phyloP scores from a whole-genome alignment of 2,329 filamentous ascomycete species.

The Arthrocladium fulminans region DNA sequence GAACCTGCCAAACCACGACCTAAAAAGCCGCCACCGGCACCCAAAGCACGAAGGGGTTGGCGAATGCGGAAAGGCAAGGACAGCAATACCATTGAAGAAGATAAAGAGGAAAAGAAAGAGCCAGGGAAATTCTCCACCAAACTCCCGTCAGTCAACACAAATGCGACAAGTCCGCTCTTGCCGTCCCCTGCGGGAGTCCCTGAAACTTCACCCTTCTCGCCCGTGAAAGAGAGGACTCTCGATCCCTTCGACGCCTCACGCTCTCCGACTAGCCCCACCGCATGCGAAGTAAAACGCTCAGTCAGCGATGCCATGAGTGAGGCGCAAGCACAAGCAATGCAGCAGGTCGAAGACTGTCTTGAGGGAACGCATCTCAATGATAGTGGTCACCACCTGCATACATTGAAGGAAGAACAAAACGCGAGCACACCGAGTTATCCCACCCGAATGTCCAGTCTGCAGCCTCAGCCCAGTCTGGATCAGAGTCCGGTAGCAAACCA shows the following conservation, averaged over 20 bases:
- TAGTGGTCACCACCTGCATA: not conserved
- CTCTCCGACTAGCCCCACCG: not conserved
- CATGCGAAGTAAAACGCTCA: slow-evolving; percentile 11
- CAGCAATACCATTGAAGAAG: slow-evolving; percentile 24
- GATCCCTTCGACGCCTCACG: slow-evolving; percentile 10
- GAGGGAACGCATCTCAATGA: slow-evolving; percentile 14
- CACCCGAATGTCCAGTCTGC: slow-evolving; percentile 4
- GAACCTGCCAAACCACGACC: slow-evolving; percentile 4
- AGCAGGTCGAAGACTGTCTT: slow-evolving; percentile 18
- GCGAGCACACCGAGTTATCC: not conserved
- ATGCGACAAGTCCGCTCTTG: not conserved
- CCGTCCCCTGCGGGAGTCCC: slow-evolving; percentile 8
- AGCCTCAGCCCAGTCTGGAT: not conserved
- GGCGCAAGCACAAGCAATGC: slow-evolving; percentile 18
- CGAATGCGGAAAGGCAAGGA: slow-evolving; percentile 30
- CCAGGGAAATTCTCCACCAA: slow-evolving; percentile 20
- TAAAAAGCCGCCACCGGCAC: slow-evolving; percentile 24
- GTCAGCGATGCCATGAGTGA: slow-evolving; percentile 19
- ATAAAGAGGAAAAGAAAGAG: slow-evolving; percentile 14
- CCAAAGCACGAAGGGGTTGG: slow-evolving; percentile 34
- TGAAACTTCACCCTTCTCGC: slow-evolving; percentile 15
- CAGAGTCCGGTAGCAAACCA: slow-evolving; percentile 1
- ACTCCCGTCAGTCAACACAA: slow-evolving; percentile 19
- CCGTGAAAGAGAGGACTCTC: slow-evolving; percentile 13
- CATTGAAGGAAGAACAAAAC: not conserved